Evolutionary conservation across 169 alveolate species (phyloP), one percentile per base, ranked within the genome.

Genomic region (Eimeria acervulina): DNA sequence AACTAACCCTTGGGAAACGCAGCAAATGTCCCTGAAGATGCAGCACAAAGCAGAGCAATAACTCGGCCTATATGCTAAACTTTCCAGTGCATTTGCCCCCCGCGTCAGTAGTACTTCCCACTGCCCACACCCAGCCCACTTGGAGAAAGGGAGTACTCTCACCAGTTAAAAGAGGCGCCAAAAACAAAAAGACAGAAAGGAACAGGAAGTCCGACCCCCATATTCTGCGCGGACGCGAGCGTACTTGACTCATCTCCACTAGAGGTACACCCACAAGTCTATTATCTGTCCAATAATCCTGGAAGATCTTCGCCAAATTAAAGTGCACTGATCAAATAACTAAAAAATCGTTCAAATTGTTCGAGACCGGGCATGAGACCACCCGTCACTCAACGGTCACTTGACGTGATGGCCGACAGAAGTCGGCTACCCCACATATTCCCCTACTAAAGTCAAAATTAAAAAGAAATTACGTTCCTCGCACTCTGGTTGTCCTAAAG

Each of bases 321-420:
- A 68, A 68, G 31, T 68, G 26, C 23, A 68, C 0, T 0, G 7
- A 2, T 23, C 23, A 12, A 68, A 31, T 5, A 68, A 31, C 26
- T 38, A 21, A 74, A 74, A 42, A 74, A 36, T 8, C 38, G 40
- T 61, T 10, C 31, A 40, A 38, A 40, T 0, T 40, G 15, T 10
- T 21, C 15, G 85, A 2, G 12, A 74, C 61, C 36, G 19, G 38
- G 23, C 2, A 21, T 61, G 1, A 38, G 85, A 74, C 59, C 85
- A 42, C 85, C 59, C 85, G 85, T 36, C 85, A 19, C 21, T 3
- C 61, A 74, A 42, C 85, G 85, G 85, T 74, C 85, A 74, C 85
- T 21, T 10, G 36, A 38, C 23, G 44, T 31, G 44, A 68, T 68
- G 44, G 44, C 78, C 78, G 40, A 31, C 44, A 4, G 12, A 8